Conservation (phyloP, 345 rosid genomes). For the Pistacia vera region DNA sequence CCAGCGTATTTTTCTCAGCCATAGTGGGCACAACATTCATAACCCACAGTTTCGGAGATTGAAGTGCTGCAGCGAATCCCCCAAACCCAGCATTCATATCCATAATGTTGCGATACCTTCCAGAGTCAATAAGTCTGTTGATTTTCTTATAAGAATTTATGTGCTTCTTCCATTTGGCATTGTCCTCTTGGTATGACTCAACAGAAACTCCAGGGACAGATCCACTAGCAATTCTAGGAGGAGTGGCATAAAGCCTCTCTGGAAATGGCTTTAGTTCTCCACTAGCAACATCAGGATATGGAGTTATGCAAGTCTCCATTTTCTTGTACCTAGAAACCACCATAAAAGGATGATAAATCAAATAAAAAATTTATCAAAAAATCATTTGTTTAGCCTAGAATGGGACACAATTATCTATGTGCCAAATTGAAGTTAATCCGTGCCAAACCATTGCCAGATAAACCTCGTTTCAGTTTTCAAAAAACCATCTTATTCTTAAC, state of each 20-base stretch:
- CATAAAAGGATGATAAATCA: slow-evolving; percentile 14
- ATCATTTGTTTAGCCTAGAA: neutral
- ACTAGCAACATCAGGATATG: slow-evolving; percentile 78
- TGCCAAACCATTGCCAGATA: neutral
- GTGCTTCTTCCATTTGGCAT: slow-evolving; percentile 78
- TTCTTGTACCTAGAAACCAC: slow-evolving; percentile 75
- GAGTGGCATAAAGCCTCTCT: slow-evolving; percentile 74
- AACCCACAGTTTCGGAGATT: slow-evolving; percentile 81
- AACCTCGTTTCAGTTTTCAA: neutral
- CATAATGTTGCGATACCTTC: slow-evolving; percentile 95
- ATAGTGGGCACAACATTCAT: slow-evolving; percentile 98
- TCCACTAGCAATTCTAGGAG: slow-evolving; percentile 88
- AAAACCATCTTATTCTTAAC: neutral
- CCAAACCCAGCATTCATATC: slow-evolving; percentile 99
- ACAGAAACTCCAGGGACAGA: slow-evolving; percentile 84
- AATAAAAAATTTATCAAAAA: neutral
- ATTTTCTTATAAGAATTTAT: slow-evolving; percentile 83
- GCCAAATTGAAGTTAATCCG: neutral
- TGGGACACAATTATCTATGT: neutral
- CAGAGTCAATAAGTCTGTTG: slow-evolving; percentile 71
- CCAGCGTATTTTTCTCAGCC: slow-evolving; percentile 75
- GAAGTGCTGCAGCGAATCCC: slow-evolving; percentile 90
- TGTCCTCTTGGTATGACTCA: slow-evolving; percentile 81
- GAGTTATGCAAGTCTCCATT: slow-evolving; percentile 87
- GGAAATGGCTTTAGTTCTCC: slow-evolving; percentile 75